These are phyloP conservation scores for Magnaporthiopsis poae DNA, from an alignment of 2,329 filamentous ascomycete genomes.

Conservation along the genomic window DNA sequence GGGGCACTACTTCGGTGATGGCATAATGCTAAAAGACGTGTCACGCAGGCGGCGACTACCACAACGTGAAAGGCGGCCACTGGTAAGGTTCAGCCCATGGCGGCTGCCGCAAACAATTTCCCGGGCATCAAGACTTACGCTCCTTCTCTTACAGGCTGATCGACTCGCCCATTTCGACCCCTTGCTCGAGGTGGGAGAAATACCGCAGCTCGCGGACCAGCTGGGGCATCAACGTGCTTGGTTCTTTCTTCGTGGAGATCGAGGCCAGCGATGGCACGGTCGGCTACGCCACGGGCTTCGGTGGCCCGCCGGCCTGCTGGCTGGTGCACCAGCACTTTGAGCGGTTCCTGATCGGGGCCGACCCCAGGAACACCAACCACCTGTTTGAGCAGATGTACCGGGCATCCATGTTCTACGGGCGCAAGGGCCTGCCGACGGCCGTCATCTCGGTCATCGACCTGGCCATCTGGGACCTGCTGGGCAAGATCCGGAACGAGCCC, in stretches of 20 bases:
- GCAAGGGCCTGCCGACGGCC: slow-evolving; percentile 80
- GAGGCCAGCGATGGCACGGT: slow-evolving; percentile 85
- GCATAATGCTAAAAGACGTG: background rate
- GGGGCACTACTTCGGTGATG: background rate
- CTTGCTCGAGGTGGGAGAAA: slow-evolving; percentile 79
- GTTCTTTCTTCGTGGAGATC: slow-evolving; percentile 83
- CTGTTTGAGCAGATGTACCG: slow-evolving; percentile 96
- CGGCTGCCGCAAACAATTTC: background rate
- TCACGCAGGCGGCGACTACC: slow-evolving; percentile 66
- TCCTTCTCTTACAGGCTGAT: slow-evolving; percentile 58
- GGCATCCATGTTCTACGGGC: slow-evolving; percentile 89
- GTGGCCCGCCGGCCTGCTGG: slow-evolving; percentile 88
- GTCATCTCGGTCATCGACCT: slow-evolving; percentile 92
- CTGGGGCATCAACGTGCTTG: slow-evolving; percentile 92
- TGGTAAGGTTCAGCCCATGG: slow-evolving; percentile 37
- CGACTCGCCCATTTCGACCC: slow-evolving; percentile 83
- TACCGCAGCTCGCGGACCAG: slow-evolving; percentile 80
- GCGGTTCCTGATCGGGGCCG: slow-evolving; percentile 78
- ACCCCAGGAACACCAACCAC: slow-evolving; percentile 82
- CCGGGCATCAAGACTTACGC: background rate
- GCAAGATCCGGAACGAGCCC: slow-evolving; percentile 83
- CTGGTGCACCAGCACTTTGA: slow-evolving; percentile 88
- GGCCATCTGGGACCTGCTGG: slow-evolving; percentile 82
- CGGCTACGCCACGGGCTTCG: slow-evolving; percentile 88
- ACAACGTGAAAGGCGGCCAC: slow-evolving; percentile 73